Base-by-base conservation (phyloP, 2,329 filamentous ascomycete genomes). In the Trichoderma atrobrunneum region DNA sequence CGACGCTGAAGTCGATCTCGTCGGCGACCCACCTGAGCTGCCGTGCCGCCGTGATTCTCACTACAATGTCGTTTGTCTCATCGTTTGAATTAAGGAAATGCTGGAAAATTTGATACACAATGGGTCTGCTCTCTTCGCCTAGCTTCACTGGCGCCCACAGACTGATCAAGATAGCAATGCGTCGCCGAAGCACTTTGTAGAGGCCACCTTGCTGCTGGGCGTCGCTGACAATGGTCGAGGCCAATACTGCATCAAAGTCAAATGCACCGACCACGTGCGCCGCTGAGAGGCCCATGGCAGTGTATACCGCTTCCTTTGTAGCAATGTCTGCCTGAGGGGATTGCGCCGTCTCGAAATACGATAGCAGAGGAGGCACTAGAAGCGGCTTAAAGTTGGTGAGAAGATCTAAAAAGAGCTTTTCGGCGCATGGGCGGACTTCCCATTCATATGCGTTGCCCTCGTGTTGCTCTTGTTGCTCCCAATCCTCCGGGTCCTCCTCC, bases 401-500 rank as follows among this genome's bases (percentile, higher is more conserved):
- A 21, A 99, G 88, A 77, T 98, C 95, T 76, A 98, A 87, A 81
- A 98, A 97, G 16, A 99, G 86, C 81, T 95, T 97, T 81, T 99
- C 96, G 0, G 96, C 92, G 79, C 95, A 98, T 3, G 95, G 93
- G 36, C 95, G 90, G 68, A 98, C 91, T 72, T 95, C 93, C 84
- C 95, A 98, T 78, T 98, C 94, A 87, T 93, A 98, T 1, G 92
- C 93, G 76, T 94, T 93, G 43, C 92, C 91, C 72, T 93, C 89
- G 73, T 91, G 92, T 77, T 97, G 94, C 83, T 98, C 94, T 77
- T 92, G 90, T 75, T 93, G 91, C 80, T 98, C 95, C 95, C 96
- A 99, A 69, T 97, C 94, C 80, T 99, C 94, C 0, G 95, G 94
- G 72, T 97, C 94, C 78, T 97, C 92, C 79, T 97, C 92, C 96